Evolutionary conservation across 2,329 filamentous ascomycete species (phyloP), one percentile per base, ranked within the genome.

Genomic region (Boeremia lycopersici): DNA sequence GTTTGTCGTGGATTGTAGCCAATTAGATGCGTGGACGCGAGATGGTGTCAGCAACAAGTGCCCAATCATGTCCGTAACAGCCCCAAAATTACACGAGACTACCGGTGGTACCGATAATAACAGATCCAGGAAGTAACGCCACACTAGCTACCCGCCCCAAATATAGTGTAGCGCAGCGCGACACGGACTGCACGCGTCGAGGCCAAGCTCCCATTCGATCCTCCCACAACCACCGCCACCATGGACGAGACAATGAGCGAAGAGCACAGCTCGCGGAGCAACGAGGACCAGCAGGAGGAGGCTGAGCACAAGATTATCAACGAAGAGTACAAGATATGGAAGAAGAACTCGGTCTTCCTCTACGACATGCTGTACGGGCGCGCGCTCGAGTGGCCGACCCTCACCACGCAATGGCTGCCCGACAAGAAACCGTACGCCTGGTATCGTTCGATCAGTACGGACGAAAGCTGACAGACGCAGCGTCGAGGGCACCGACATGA

Each of bases 241-340:
- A 76, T 76, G 73, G 73, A 75, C 54, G 73, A 75, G 30, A 67
- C 57, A 12, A 76, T 76, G 74, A 74, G 68, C 43, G 73, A 56
- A 26, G 53, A 51, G 11, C 48, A 69, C 64, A 68, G 72, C 45
- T 57, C 61, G 35, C 66, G 63, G 50, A 74, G 82, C 41, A 83
- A 86, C 57, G 88, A 92, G 54, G 89, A 90, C 48, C 87, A 90
- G 55, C 87, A 90, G 26, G 82, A 88, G 73, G 83, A 90, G 71
- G 78, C 85, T 64, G 87, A 90, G 71, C 89, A 96, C 77, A 92
- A 96, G 78, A 82, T 96, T 57, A 92, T 98, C 78, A 98, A 98
- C 67, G 95, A 99, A 81, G 95, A 99, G 76, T 99, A 99, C 85
- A 99, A 99, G 77, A 97, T 93, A 63, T 99, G 95, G 95, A 99